A percentile compares a stretch with the other conserved stretches of the same genome.
phyloP scores from a whole-genome alignment of 75 land plant species.

The Cryptomeria japonica region DNA sequence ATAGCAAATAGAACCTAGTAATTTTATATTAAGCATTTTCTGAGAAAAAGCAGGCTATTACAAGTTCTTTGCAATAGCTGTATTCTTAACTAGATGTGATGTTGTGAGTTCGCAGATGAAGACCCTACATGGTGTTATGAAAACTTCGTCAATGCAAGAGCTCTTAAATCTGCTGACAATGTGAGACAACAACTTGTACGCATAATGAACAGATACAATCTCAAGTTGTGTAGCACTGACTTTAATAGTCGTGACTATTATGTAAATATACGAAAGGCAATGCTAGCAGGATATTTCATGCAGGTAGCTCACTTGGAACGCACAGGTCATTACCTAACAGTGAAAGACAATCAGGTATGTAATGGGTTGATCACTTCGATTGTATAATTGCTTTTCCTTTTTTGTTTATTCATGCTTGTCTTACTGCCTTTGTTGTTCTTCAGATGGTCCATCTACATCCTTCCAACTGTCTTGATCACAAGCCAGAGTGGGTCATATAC shows the following conservation, averaged over 20 bases:
- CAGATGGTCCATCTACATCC: constrained; percentile 96
- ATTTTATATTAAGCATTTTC: background rate
- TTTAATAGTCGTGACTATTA: constrained; percentile 93
- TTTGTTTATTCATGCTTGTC: background rate
- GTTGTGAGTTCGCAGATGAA: constrained; percentile 52
- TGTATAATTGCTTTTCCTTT: constrained; percentile 2
- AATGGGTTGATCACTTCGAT: background rate
- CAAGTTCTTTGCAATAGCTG: background rate
- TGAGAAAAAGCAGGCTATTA: background rate
- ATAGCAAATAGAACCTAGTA: background rate
- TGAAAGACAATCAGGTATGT: constrained; percentile 92
- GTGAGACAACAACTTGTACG: constrained; percentile 93
- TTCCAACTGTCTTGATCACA: constrained; percentile 89
- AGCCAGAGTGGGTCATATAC: constrained; percentile 98
- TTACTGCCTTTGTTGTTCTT: background rate
- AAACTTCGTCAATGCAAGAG: constrained; percentile 85
- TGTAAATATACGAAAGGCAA: constrained; percentile 87
- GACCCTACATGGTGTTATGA: constrained; percentile 97
- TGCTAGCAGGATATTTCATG: constrained; percentile 97
- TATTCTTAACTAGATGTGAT: background rate
- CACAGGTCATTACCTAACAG: constrained; percentile 93
- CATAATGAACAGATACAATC: constrained; percentile 85
- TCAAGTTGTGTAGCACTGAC: constrained; percentile 94
- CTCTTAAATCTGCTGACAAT: constrained; percentile 91
- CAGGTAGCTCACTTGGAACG: constrained; percentile 97